These are phyloP conservation scores for Mortierella polycephala DNA, from an alignment of 371 early-diverging fungal genomes.

Conservation along the genomic window DNA sequence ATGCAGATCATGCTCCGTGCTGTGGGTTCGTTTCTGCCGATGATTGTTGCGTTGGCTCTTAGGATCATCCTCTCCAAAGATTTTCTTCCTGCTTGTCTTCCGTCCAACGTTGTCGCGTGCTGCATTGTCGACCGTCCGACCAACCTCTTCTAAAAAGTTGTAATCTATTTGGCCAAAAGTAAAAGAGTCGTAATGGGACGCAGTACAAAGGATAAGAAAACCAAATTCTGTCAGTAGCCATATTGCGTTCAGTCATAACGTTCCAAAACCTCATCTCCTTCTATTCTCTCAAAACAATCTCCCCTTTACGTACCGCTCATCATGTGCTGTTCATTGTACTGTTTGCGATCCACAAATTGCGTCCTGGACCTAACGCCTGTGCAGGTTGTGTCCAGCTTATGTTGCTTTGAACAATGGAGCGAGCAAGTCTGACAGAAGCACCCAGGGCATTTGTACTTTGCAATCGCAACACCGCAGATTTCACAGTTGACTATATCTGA, in stretches of 20 bases:
- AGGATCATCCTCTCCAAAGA: constrained; percentile 14
- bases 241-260: too few species aligned
- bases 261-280: background rate
- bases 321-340: constrained; percentile 68
- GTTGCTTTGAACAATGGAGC: constrained; percentile 69
- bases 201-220: background rate
- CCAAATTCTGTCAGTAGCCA: background rate
- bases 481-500: constrained; percentile 39
- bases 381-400: constrained; percentile 68
- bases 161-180: constrained; percentile 27
- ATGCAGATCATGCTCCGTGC: background rate
- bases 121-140: constrained; percentile 42
- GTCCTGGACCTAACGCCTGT: constrained; percentile 74
- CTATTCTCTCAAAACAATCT: background rate
- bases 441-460: constrained; percentile 79
- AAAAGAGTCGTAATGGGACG: background rate
- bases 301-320: constrained; percentile 67
- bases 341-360: constrained; percentile 62
- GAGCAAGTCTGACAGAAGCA: constrained; percentile 74
- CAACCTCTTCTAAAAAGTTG: constrained; percentile 48
- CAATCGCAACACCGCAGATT: constrained; percentile 25
- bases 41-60: constrained; percentile 5
- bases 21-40: background rate
- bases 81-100: constrained; percentile 22
- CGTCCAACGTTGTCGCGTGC: constrained; percentile 43